phyloP scores from a whole-genome alignment of 2,329 filamentous ascomycete genomes.

The Ciborinia camelliae region DNA sequence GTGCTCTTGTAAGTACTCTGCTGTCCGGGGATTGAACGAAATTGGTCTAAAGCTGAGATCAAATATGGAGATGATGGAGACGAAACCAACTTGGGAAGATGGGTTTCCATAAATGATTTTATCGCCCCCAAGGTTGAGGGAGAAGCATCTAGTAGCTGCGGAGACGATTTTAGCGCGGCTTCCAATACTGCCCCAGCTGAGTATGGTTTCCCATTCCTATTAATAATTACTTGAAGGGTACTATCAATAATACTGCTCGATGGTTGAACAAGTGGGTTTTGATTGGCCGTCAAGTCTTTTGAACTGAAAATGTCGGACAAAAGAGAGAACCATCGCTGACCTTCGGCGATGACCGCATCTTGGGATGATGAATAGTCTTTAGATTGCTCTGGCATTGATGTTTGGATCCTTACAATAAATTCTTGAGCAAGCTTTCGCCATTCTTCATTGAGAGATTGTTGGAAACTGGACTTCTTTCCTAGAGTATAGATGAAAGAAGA shows the following conservation, averaged over 20 bases:
- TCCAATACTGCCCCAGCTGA: constrained; percentile 59
- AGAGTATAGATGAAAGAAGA: constrained; percentile 47
- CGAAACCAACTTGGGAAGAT: constrained; percentile 56
- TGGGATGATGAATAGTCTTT: constrained; percentile 74
- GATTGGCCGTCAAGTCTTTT: constrained; percentile 24
- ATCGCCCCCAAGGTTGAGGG: constrained; percentile 46
- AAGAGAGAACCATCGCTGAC: constrained; percentile 61
- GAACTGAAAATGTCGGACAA: constrained; percentile 38
- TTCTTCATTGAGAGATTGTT: constrained; percentile 50
- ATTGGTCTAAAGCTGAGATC: constrained; percentile 59
- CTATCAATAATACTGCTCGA: constrained; percentile 28
- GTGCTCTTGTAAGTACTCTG: constrained; percentile 27
- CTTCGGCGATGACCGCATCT: constrained; percentile 59
- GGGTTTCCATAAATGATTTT: constrained; percentile 49
- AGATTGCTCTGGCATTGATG: constrained; percentile 77
- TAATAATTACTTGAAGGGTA: constrained; percentile 48
- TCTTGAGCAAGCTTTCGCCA: constrained; percentile 61
- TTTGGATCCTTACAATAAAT: constrained; percentile 65
- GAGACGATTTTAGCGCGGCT: constrained; percentile 46
- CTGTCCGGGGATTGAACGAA: constrained; percentile 46
- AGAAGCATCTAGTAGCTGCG: constrained; percentile 41
- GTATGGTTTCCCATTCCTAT: constrained; percentile 62
- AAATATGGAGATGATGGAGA: constrained; percentile 68
- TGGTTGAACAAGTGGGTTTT: constrained; percentile 22
- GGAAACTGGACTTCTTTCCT: constrained; percentile 43